Conservation (phyloP, 441 rosid genomes). For the Melastoma candidum region DNA sequence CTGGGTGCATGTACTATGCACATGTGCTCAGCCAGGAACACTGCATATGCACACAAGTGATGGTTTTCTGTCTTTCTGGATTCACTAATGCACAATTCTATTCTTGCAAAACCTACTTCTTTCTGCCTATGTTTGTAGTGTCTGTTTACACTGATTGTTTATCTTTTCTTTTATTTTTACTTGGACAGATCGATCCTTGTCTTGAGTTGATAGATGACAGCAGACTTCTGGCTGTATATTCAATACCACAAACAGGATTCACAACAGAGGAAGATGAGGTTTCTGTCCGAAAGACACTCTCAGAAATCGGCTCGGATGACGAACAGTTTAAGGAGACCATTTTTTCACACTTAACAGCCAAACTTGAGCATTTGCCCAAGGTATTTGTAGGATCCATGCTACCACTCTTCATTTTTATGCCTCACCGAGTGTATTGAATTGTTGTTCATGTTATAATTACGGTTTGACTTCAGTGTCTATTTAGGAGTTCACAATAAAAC, state of each 20-base stretch:
- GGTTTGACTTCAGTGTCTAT: too few species aligned
- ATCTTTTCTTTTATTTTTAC: neutral
- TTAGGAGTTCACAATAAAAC: too few species aligned
- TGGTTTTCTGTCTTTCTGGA: too few species aligned
- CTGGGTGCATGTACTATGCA: neutral
- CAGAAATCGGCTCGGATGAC: conserved; percentile 37
- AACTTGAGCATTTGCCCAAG: conserved; percentile 53
- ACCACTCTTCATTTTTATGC: too few species aligned
- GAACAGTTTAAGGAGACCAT: conserved; percentile 46
- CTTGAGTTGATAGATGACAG: conserved; percentile 53
- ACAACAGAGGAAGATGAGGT: conserved; percentile 60
- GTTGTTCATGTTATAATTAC: too few species aligned
- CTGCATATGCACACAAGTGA: too few species aligned
- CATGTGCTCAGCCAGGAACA: too few species aligned
- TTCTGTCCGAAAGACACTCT: conserved; percentile 42
- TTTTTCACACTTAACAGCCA: conserved; percentile 42
- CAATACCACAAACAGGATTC: conserved; percentile 25
- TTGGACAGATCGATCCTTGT: conserved; percentile 67
- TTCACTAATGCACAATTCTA: too few species aligned
- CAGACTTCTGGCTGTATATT: conserved; percentile 44
- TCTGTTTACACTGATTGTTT: too few species aligned
- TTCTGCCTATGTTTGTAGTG: too few species aligned
- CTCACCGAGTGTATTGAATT: too few species aligned
- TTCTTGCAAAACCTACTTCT: too few species aligned
- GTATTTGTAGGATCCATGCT: conserved; percentile 20